Conservation (phyloP, 345 rosid genomes). For the Eucalyptus camaldulensis region DNA sequence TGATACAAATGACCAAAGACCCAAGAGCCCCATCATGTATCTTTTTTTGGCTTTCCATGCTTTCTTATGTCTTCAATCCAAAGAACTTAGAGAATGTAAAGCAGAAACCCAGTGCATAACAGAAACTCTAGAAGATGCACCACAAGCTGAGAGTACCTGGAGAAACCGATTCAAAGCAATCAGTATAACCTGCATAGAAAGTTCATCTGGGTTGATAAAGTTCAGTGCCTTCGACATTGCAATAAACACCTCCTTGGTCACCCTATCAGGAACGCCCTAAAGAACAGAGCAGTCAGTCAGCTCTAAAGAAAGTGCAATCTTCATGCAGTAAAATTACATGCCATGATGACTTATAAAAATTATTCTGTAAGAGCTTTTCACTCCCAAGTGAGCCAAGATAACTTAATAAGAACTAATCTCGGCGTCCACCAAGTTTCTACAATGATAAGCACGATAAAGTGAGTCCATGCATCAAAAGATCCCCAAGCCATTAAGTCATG, state of each 20-base stretch:
- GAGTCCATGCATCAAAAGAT: not conserved
- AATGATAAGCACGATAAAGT: not conserved
- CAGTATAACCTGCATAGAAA: conserved; percentile 90
- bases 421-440: not conserved
- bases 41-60: not conserved
- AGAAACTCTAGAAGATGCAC: not conserved
- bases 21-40: not conserved
- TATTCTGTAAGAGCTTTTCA: not conserved
- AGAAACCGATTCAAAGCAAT: conserved; percentile 93
- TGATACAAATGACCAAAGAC: not conserved
- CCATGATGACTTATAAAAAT: not conserved
- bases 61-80: not conserved
- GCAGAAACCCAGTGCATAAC: not conserved
- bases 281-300: not conserved
- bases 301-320: not conserved
- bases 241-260: conserved; percentile 86
- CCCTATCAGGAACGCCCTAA: conserved; percentile 90
- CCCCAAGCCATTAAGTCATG: not conserved
- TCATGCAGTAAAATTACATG: not conserved
- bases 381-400: not conserved
- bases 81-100: not conserved
- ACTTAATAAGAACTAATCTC: not conserved
- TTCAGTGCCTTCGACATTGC: conserved; percentile 98
- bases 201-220: conserved; percentile 90
- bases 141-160: conserved; percentile 36